phyloP scores from a whole-genome alignment of 1,139 yeast species.

The Pichia sp. region DNA sequence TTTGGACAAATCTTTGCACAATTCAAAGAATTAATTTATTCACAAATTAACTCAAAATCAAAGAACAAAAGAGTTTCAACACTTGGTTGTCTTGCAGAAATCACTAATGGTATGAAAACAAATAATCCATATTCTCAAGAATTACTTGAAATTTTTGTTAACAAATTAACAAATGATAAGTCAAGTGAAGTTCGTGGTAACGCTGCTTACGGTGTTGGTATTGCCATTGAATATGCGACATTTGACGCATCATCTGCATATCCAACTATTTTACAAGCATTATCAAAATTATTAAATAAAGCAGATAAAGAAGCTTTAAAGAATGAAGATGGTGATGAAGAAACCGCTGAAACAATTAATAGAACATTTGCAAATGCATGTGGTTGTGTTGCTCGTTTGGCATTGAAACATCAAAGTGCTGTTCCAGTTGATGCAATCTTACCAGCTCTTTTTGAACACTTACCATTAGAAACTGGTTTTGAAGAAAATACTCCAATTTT shows the following conservation, averaged over 20 bases:
- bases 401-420: conserved; percentile 61
- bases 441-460: conserved; percentile 66
- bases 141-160: conserved; percentile 61
- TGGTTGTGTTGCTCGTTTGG: conserved; percentile 95
- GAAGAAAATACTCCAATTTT: conserved; percentile 93
- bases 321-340: conserved; percentile 53
- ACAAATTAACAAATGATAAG: conserved; percentile 66
- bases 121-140: conserved; percentile 64
- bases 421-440: conserved; percentile 79
- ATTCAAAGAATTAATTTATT: conserved; percentile 61
- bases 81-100: conserved; percentile 87
- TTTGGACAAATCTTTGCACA: conserved; percentile 64
- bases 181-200: conserved; percentile 89
- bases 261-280: conserved; percentile 63
- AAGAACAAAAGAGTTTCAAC: conserved; percentile 76
- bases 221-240: conserved; percentile 57
- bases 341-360: conserved; percentile 71
- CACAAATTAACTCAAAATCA: conserved; percentile 58
- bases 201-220: conserved; percentile 94
- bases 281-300: conserved; percentile 73
- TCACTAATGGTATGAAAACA: conserved; percentile 67
- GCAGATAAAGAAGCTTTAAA: conserved; percentile 64
- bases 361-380: conserved; percentile 91
- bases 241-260: conserved; percentile 58
- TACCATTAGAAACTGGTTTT: conserved; percentile 83